Base-by-base conservation (phyloP, 1,139 yeast genomes). In the Pichia sp. region DNA sequence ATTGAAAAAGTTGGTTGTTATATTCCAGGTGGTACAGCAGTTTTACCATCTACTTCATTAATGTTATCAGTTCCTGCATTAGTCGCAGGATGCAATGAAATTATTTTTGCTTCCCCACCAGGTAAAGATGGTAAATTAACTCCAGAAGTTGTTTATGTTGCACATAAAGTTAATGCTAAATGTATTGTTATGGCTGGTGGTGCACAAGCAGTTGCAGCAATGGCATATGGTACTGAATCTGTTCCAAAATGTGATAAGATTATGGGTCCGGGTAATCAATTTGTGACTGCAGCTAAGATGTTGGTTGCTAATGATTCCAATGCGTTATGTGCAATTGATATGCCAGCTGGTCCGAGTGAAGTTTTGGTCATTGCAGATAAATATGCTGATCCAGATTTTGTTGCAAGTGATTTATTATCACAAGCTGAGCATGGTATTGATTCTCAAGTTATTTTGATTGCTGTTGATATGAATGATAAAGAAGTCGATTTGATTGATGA, bases 331-430 rank as follows among this genome's bases (percentile, higher is more conserved):
- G 84, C 95, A 26, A 93, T 91, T 54, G 99, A 91, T 63, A 89
- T 91, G 97, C 99, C 99, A 36, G 99, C 99, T 20, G 99, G 99
- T 5, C 99, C 99, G 22, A 84, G 95, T 41, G 99, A 91, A 65
- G 99, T 91, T 14, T 72, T 91, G 49, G 97, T 91, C 15, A 72
- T 91, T 54, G 95, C 96, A 33, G 99, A 91, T 62, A 74, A 70
- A 45, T 60, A 74, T 37, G 87, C 97, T 6, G 95, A 87, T 63
- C 89, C 95, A 14, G 95, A 89, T 55, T 91, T 86, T 64, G 98
- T 91, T 28, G 98, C 97, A 19, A 78, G 91, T 53, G 99, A 91
- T 61, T 72, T 91, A 60, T 72, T 91, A 47, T 89, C 97, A 0
- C 99, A 91, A 68, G 99, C 99, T 23, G 99, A 91, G 67, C 99